Evolutionary conservation across 495 filamentous ascomycete genomes (phyloP).

Genomic region (Tuber borchii): DNA sequence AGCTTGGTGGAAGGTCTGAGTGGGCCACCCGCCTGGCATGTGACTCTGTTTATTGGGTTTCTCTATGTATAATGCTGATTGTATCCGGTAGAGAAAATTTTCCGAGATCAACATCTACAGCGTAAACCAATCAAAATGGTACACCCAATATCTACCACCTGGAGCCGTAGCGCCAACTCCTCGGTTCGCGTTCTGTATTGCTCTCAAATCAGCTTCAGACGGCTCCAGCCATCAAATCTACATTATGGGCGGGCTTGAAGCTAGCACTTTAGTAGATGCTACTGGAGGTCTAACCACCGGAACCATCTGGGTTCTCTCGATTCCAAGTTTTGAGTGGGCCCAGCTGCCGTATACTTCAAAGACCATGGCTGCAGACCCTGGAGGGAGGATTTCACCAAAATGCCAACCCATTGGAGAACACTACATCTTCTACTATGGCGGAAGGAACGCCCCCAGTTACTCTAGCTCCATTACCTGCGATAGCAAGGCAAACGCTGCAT

Average conservation of each 20-base stretch:
- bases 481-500: neutral
- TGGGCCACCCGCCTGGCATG: neutral
- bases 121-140: conserved; percentile 16
- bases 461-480: conserved; percentile 4
- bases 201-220: conserved; percentile 7
- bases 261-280: neutral
- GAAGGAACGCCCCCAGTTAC: conserved; percentile 2
- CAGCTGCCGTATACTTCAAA: neutral
- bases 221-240: conserved; percentile 20
- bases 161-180: conserved; percentile 3
- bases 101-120: conserved; percentile 19
- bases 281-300: neutral
- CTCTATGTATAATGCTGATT: neutral
- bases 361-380: neutral
- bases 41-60: neutral
- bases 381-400: neutral
- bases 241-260: conserved; percentile 7
- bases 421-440: conserved; percentile 19
- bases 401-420: conserved; percentile 10
- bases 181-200: conserved; percentile 8
- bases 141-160: conserved; percentile 7
- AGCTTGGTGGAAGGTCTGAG: conserved; percentile 10
- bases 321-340: conserved; percentile 17
- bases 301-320: conserved; percentile 15
- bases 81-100: conserved; percentile 8